Percentiles rank a stretch among this genome's conserved stretches.
phyloP scores from a whole-genome alignment of 1,284 basidiomycete species.

The Apiotrichum siamense region DNA sequence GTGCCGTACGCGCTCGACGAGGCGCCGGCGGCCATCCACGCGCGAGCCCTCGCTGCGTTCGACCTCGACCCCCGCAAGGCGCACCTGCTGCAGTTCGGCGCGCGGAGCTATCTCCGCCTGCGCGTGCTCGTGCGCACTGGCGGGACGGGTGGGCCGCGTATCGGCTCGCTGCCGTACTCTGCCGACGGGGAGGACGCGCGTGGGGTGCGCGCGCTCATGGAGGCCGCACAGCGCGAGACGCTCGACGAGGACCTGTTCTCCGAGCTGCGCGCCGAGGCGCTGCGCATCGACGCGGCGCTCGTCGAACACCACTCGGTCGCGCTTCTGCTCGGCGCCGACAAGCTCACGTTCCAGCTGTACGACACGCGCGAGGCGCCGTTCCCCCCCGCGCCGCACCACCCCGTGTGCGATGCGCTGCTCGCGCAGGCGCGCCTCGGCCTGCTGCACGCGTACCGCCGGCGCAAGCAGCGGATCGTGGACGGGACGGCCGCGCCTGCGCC shows the following conservation, averaged over 20 bases:
- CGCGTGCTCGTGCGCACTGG: slow-evolving; percentile 18
- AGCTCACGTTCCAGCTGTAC: slow-evolving; percentile 32
- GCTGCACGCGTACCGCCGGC: slow-evolving; percentile 25
- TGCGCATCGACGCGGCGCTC: slow-evolving; percentile 14
- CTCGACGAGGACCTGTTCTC: slow-evolving; percentile 45
- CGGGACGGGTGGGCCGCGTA: background rate
- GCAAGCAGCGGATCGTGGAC: slow-evolving; percentile 28
- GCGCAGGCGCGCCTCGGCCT: slow-evolving; percentile 25
- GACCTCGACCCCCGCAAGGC: slow-evolving; percentile 37
- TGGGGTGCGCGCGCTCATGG: slow-evolving; percentile 24
- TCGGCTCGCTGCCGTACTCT: slow-evolving; percentile 7
- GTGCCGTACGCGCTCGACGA: slow-evolving; percentile 47
- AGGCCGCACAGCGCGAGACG: slow-evolving; percentile 40
- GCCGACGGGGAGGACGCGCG: background rate
- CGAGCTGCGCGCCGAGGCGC: slow-evolving; percentile 29
- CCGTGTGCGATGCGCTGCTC: slow-evolving; percentile 33
- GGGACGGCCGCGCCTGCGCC: background rate
- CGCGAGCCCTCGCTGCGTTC: slow-evolving; percentile 40
- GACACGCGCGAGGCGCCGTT: slow-evolving; percentile 22
- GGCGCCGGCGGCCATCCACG: slow-evolving; percentile 21
- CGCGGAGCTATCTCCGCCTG: slow-evolving; percentile 27
- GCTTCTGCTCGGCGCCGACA: slow-evolving; percentile 23
- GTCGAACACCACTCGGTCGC: slow-evolving; percentile 20
- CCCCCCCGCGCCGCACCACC: slow-evolving; percentile 5
- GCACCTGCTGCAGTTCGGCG: slow-evolving; percentile 33